Conservation (phyloP, 2,329 filamentous ascomycete genomes). For the Fusarium illudens region DNA sequence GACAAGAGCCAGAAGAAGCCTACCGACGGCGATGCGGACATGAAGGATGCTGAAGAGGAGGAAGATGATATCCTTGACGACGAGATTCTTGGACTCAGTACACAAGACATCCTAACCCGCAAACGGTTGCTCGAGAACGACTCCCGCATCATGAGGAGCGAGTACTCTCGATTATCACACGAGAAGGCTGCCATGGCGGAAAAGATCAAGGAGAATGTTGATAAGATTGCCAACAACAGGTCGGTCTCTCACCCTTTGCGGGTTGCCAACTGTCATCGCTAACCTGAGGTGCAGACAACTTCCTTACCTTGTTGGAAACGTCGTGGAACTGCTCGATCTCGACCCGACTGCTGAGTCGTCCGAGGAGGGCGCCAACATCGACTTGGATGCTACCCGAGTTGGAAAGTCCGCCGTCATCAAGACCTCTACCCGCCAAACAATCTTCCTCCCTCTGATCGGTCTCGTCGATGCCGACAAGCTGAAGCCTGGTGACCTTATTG, state of each 20-base stretch:
- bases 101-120: constrained; percentile 92
- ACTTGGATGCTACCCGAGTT: constrained; percentile 93
- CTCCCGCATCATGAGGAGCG: constrained; percentile 97
- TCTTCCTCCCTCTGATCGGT: constrained; percentile 96
- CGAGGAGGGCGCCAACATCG: constrained; percentile 98
- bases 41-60: constrained; percentile 82
- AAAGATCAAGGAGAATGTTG: constrained; percentile 98
- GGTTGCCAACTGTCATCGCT: not conserved
- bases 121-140: constrained; percentile 96
- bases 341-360: constrained; percentile 95
- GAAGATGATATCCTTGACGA: constrained; percentile 88
- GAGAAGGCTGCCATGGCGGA: constrained; percentile 96
- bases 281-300: constrained; percentile 74
- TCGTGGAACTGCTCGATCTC: constrained; percentile 95
- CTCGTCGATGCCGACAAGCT: constrained; percentile 94
- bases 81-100: constrained; percentile 91
- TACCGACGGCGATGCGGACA: constrained; percentile 81
- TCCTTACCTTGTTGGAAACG: constrained; percentile 97
- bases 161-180: constrained; percentile 91
- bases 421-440: constrained; percentile 97
- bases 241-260: constrained; percentile 53
- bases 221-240: constrained; percentile 99
- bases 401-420: constrained; percentile 99
- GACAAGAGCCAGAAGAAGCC: constrained; percentile 54
- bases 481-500: constrained; percentile 95